Conservation (phyloP, 2,329 filamentous ascomycete genomes). For the Aschersonia sp. region DNA sequence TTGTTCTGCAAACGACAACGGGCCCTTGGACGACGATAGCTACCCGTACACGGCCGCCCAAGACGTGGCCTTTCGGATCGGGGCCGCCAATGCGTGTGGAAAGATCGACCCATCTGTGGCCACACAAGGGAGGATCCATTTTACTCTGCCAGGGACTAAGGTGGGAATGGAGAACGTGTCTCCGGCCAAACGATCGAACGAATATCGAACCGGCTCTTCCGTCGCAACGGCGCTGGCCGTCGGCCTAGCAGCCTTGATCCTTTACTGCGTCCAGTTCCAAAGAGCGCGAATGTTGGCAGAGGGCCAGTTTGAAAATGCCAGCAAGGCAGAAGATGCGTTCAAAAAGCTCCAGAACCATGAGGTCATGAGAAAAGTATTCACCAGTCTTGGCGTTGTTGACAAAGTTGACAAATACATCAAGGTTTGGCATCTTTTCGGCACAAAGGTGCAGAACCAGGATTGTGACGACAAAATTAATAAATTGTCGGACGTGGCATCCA, state of each 20-base stretch:
- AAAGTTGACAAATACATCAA: not conserved
- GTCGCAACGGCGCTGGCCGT: slow-evolving; percentile 16
- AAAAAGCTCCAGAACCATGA: not conserved
- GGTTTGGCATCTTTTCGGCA: not conserved
- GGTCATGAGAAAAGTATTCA: not conserved
- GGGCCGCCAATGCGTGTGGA: not conserved
- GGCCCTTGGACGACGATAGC: slow-evolving; percentile 4
- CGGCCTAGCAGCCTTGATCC: slow-evolving; percentile 15
- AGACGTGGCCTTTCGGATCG: not conserved
- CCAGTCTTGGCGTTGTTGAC: not conserved
- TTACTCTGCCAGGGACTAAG: slow-evolving; percentile 15
- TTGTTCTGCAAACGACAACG: slow-evolving; percentile 19
- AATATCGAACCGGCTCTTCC: slow-evolving; percentile 9
- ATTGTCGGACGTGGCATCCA: too few species aligned
- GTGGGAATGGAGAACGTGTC: slow-evolving; percentile 4
- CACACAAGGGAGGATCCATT: slow-evolving; percentile 11
- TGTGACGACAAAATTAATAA: too few species aligned
- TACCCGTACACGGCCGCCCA: slow-evolving; percentile 7
- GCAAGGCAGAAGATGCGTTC: not conserved
- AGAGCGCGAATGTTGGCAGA: not conserved
- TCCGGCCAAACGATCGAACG: not conserved
- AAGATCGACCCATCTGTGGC: slow-evolving; percentile 1
- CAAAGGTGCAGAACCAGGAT: too few species aligned
- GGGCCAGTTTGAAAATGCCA: not conserved
- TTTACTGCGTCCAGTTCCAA: slow-evolving; percentile 12